A percentile compares a stretch with the other conserved stretches of the same genome.
phyloP scores from a whole-genome alignment of 495 filamentous ascomycete species.

The Cercophora newfieldiana region DNA sequence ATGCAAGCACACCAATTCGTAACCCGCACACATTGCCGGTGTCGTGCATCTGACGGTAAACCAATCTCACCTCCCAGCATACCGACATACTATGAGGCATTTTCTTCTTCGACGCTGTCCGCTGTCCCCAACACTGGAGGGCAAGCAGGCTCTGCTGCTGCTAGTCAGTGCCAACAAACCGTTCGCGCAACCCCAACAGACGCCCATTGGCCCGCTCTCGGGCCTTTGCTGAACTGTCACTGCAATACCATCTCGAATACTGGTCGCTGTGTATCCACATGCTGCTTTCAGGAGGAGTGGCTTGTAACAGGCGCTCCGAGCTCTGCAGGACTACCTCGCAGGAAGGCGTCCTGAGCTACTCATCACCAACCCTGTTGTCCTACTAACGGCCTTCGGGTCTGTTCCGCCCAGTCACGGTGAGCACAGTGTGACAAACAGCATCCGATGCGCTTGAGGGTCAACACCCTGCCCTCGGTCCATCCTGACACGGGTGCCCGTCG shows the following conservation, averaged over 20 bases:
- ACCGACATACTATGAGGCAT: constrained; percentile 10
- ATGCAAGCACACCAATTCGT: neutral
- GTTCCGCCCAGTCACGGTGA: neutral
- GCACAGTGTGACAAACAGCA: neutral
- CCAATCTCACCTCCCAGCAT: neutral
- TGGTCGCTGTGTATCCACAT: neutral
- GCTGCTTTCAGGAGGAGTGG: neutral
- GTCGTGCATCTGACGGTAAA: constrained; percentile 13
- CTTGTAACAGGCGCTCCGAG: neutral
- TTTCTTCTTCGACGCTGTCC: constrained; percentile 1
- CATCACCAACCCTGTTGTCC: neutral
- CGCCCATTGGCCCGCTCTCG: constrained; percentile 8
- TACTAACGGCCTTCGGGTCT: neutral
- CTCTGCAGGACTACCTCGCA: constrained; percentile 7
- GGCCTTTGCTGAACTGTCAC: constrained; percentile 5
- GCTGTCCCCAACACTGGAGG: neutral
- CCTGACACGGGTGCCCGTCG: too few relatives aligned
- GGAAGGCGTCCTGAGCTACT: neutral
- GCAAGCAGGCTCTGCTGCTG: neutral
- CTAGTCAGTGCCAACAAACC: neutral
- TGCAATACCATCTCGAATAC: neutral
- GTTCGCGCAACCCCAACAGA: neutral
- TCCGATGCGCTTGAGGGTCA: neutral
- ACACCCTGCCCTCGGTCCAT: neutral
- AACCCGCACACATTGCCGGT: constrained; percentile 4